These are phyloP conservation scores for Antrodiella citrinella DNA, from an alignment of 768 basidiomycete genomes.

Conservation along the genomic window DNA sequence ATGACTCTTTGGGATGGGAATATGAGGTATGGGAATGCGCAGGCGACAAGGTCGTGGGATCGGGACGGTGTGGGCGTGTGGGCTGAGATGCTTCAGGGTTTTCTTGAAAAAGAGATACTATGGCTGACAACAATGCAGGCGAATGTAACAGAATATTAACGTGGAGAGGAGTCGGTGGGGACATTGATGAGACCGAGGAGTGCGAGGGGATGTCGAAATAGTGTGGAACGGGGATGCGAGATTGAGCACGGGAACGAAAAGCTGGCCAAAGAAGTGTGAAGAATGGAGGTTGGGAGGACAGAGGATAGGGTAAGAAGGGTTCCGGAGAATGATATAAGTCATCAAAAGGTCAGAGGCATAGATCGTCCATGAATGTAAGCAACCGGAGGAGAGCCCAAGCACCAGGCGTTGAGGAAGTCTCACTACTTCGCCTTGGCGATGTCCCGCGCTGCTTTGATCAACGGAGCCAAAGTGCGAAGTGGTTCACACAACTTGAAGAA, in stretches of 20 bases:
- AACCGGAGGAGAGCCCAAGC: background rate
- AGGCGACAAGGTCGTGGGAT: background rate
- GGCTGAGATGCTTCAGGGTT: no score
- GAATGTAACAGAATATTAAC: no score
- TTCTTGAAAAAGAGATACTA: no score
- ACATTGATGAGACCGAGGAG: no score
- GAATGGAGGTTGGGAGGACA: no score
- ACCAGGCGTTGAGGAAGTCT: background rate
- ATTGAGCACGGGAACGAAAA: no score
- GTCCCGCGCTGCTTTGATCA: constrained; percentile 90
- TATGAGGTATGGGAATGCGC: background rate
- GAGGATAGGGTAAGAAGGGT: no score
- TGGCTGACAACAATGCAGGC: no score
- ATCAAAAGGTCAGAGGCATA: background rate
- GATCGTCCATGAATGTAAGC: background rate
- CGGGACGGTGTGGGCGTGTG: background rate
- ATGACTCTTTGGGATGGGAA: background rate
- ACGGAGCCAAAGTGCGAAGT: constrained; percentile 72
- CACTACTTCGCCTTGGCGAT: constrained; percentile 54
- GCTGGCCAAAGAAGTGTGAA: no score
- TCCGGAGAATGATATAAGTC: background rate
- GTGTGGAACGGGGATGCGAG: no score
- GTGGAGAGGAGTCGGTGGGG: no score
- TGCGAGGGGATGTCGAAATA: no score
- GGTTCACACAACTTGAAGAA: constrained; percentile 89